Percentiles rank a stretch among this genome's conserved stretches.
These are phyloP conservation scores for Aspergillus sp. DNA, from an alignment of 2,329 filamentous ascomycete genomes.

Conservation along the genomic window DNA sequence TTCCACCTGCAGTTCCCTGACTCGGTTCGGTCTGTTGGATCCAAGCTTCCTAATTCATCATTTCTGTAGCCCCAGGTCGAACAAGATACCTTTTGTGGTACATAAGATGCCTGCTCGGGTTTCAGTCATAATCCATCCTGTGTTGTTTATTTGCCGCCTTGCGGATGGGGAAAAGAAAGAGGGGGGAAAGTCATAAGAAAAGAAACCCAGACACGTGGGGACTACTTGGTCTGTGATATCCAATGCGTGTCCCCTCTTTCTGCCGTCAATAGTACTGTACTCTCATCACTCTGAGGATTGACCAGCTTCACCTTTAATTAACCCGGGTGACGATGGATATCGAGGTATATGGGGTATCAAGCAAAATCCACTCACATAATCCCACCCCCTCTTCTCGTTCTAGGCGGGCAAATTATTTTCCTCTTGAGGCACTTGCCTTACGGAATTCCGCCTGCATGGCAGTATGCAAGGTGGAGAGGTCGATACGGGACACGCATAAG, in stretches of 20 bases:
- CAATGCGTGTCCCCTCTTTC: background rate
- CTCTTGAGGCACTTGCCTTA: slow-evolving; percentile 2
- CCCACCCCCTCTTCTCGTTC: too few relatives aligned
- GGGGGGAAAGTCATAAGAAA: background rate
- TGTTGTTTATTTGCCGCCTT: background rate
- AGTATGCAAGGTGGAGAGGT: background rate
- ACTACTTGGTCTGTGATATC: background rate
- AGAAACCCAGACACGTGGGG: background rate
- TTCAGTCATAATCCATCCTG: background rate
- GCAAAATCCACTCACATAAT: background rate
- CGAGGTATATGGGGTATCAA: background rate
- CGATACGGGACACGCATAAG: background rate
- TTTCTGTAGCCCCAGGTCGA: background rate
- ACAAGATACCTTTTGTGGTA: background rate
- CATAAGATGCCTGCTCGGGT: background rate
- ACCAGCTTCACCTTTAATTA: background rate
- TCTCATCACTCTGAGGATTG: background rate
- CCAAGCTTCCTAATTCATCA: slow-evolving; percentile 1
- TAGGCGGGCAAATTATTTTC: background rate
- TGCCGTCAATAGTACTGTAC: background rate
- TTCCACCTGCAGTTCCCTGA: background rate
- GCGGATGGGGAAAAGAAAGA: background rate
- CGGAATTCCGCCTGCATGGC: background rate
- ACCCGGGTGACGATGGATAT: background rate
- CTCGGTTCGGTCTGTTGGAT: background rate